Base-by-base conservation (phyloP, 805 yeast species). In the Barnettozyma pratensis region DNA sequence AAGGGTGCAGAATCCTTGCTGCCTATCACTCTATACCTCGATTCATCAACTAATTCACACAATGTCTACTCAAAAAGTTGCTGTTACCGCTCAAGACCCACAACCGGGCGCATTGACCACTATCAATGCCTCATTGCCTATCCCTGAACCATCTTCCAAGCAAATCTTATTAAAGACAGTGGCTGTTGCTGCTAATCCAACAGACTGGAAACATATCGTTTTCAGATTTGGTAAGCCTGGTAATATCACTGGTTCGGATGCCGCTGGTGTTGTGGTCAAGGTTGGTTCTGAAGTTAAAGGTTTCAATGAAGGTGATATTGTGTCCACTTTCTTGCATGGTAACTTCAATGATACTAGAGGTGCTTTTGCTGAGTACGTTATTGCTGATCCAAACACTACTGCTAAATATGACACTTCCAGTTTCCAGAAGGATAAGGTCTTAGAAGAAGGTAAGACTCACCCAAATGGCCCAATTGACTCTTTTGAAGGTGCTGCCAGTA, bases 191-290 rank as follows among this genome's bases (percentile, higher is more conserved):
- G 72, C 74, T 39, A 85, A 85, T 58, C 90, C 90, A 39, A 78
- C 85, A 6, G 91, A 85, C 59, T 82, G 85, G 83, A 82, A 82
- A 57, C 86, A 82, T 56, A 60, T 74, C 40, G 70, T 59, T 4
- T 62, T 47, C 45, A 57, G 67, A 8, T 55, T 66, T 48, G 78
- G 80, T 19, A 63, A 55, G 1, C 63, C 73, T 37, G 85, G 83
- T 29, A 59, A 70, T 29, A 70, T 81, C 42, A 61, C 72, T 12
- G 92, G 91, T 14, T 67, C 79, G 47, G 90, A 85, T 59, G 76
- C 72, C 32, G 64, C 85, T 41, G 87, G 87, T 40, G 67, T 68
- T 32, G 80, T 83, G 39, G 75, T 78, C 14, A 85, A 65, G 42
- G 67, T 74, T 37, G 82, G 82, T 27, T 53, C 66, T 4, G 59